Base-by-base conservation (phyloP, 2,329 filamentous ascomycete species). In the Aspergillus sp. region DNA sequence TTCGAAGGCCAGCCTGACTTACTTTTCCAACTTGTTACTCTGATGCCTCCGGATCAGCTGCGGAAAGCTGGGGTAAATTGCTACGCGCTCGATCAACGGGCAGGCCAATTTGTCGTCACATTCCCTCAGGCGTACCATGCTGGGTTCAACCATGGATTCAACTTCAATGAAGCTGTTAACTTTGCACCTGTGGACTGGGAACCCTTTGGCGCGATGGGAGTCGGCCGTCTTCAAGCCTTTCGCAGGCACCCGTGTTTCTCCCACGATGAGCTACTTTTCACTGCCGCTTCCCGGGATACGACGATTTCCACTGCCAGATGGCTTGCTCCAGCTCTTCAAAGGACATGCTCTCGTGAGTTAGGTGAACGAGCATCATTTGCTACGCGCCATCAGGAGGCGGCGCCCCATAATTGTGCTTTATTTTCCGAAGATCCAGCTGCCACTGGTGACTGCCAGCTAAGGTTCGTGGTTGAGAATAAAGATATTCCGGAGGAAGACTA, bases 151-250 rank as follows among this genome's bases (percentile, higher is more conserved):
- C 95, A 99, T 68, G 95, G 90, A 0, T 99, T 99, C 80, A 99
- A 99, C 71, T 96, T 97, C 76, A 99, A 99, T 66, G 95, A 99
- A 73, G 95, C 95, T 5, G 95, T 99, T 66, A 99, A 99, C 71
- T 99, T 99, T 76, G 95, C 95, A 0, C 95, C 95, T 0, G 83
- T 81, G 27, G 95, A 99, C 67, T 99, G 95, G 95, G 95, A 99
- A 69, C 91, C 92, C 0, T 96, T 87, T 70, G 95, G 95, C 2
- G 87, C 93, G 55, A 84, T 87, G 27, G 93, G 95, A 1, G 93
- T 98, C 1, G 88, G 93, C 67, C 84, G 93, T 63, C 80, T 98
- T 31, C 91, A 95, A 66, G 84, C 88, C 50, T 99, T 97, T 73
- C 85, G 93, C 56, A 86, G 93, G 56, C 93, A 97, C 63, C 92